Conservation (phyloP, 1,139 yeast species). For the Debaryomyces nepalensis region DNA sequence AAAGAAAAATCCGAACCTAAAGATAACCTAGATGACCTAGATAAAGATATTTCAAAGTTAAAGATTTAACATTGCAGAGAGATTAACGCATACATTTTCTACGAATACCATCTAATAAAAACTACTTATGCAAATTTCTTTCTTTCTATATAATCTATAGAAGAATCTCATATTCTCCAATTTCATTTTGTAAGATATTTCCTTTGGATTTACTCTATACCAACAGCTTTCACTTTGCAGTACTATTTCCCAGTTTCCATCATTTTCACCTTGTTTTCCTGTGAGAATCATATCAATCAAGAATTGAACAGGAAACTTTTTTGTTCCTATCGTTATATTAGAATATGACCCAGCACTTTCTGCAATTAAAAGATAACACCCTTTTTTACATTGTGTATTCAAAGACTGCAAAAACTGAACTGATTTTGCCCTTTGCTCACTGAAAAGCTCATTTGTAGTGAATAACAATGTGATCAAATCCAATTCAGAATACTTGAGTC, state of each 20-base stretch:
- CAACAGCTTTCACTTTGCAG: conserved; percentile 76
- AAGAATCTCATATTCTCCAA: conserved; percentile 88
- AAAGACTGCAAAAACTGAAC: conserved; percentile 60
- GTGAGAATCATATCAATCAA: conserved; percentile 72
- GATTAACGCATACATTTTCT: background rate
- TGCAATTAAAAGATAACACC: conserved; percentile 66
- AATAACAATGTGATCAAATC: conserved; percentile 71
- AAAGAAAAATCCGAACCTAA: background rate
- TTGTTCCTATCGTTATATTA: conserved; percentile 73
- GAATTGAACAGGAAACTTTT: conserved; percentile 81
- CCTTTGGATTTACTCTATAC: conserved; percentile 66
- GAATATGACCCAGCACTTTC: conserved; percentile 94
- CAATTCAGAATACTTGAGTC: conserved; percentile 22
- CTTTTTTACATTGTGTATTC: conserved; percentile 52
- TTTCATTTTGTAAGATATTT: conserved; percentile 68
- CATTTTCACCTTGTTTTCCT: conserved; percentile 54
- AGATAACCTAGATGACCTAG: conserved; percentile 12
- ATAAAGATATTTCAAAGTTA: conserved; percentile 15
- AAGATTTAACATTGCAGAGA: conserved; percentile 17
- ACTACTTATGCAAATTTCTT: conserved; percentile 19
- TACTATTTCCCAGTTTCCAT: conserved; percentile 69
- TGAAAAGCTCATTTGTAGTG: conserved; percentile 85
- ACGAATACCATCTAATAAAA: background rate
- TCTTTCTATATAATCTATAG: conserved; percentile 69
- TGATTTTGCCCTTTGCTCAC: conserved; percentile 66